Conservation (phyloP, 2,329 filamentous ascomycete species). For the Fusarium continuum region DNA sequence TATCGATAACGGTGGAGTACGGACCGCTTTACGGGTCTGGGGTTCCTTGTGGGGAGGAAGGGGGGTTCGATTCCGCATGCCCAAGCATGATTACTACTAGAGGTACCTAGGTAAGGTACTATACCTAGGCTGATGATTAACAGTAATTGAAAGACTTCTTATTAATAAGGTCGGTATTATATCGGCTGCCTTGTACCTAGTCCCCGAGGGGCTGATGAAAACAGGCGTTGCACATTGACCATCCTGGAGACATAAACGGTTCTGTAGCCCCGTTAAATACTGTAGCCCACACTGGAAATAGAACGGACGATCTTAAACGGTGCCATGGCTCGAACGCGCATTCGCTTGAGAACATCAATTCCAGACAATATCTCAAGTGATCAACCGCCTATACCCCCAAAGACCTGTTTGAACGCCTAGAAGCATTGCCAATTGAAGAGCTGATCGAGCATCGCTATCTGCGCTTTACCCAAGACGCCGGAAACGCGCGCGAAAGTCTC, state of each 20-base stretch:
- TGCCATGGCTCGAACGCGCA: slow-evolving; percentile 26
- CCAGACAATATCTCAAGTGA: slow-evolving; percentile 26
- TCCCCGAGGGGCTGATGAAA: no score
- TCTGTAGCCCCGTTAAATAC: slow-evolving; percentile 17
- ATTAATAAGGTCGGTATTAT: no score
- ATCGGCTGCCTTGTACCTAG: no score
- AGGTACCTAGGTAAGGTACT: no score
- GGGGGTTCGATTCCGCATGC: neutral
- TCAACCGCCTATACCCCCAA: slow-evolving; percentile 1
- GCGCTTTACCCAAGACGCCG: neutral
- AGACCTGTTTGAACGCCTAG: neutral
- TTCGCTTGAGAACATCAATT: slow-evolving; percentile 31
- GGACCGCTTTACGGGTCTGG: slow-evolving; percentile 2
- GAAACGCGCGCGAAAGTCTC: slow-evolving; percentile 6
- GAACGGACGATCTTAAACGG: slow-evolving; percentile 18
- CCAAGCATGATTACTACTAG: no score
- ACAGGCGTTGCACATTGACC: neutral
- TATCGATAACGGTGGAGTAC: slow-evolving; percentile 37
- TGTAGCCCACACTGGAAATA: slow-evolving; percentile 1
- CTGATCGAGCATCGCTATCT: neutral
- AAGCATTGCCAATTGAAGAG: neutral
- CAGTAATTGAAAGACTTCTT: no score
- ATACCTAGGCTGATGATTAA: no score
- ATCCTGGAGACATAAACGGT: neutral
- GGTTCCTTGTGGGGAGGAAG: slow-evolving; percentile 17